phyloP scores from a whole-genome alignment of 2,329 filamentous ascomycete genomes.

The Chrysoporthe deuterocubensis region DNA sequence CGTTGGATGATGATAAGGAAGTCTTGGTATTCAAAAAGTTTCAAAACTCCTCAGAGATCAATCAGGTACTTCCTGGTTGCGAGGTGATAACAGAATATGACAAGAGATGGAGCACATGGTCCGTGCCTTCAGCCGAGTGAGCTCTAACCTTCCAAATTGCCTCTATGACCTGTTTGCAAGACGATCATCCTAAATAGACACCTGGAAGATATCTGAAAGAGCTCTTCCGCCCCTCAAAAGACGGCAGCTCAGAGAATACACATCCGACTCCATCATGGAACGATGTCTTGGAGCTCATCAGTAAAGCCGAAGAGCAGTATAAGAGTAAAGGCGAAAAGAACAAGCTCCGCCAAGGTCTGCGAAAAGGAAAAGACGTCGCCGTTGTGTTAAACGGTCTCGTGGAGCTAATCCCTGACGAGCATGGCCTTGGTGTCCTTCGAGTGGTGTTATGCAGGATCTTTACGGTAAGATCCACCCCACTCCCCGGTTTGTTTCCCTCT shows the following conservation, averaged over 20 bases:
- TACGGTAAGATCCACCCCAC: neutral
- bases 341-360: neutral
- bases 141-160: neutral
- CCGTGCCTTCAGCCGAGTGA: neutral
- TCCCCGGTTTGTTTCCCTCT: neutral
- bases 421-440: constrained; percentile 1
- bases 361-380: neutral
- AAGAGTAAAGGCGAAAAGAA: neutral
- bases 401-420: constrained; percentile 5
- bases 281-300: constrained; percentile 1
- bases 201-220: neutral
- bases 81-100: neutral
- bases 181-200: neutral
- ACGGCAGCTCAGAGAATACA: neutral
- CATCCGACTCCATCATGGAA: neutral
- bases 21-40: neutral
- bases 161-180: neutral
- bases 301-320: constrained; percentile 1
- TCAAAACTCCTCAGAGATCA: neutral
- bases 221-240: neutral
- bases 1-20: neutral
- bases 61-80: neutral
- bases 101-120: neutral
- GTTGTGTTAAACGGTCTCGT: neutral
- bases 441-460: neutral